Evolutionary conservation across 306 rosid genomes (phyloP).

Genomic region (Vicia faba): DNA sequence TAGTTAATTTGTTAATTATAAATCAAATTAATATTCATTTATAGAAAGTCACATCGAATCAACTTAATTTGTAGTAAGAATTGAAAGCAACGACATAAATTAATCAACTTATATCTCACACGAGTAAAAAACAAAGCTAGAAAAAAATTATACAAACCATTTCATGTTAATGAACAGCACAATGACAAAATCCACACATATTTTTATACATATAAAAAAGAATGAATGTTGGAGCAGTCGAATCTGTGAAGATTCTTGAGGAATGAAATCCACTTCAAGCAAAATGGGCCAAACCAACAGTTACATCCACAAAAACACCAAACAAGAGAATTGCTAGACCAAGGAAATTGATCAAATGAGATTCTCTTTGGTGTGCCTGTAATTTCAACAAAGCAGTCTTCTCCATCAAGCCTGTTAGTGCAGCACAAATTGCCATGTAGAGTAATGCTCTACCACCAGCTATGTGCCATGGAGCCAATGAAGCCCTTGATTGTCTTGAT

Average conservation of each 20-base stretch:
- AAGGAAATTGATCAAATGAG: constrained; percentile 59
- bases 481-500: constrained; percentile 3
- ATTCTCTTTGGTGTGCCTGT: constrained; percentile 34
- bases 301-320: constrained; percentile 71
- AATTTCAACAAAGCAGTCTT: constrained; percentile 32
- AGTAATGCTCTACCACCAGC: constrained; percentile 66
- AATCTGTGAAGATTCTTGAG: constrained; percentile 2
- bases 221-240: constrained; percentile 14
- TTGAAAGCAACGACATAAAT: constrained; percentile 10
- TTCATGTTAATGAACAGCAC: not conserved
- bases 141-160: constrained; percentile 26
- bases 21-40: too few relatives aligned
- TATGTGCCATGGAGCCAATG: constrained; percentile 60
- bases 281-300: constrained; percentile 45
- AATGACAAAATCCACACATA: constrained; percentile 23
- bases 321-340: constrained; percentile 72
- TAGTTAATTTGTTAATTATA: too few relatives aligned
- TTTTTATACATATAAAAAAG: not conserved
- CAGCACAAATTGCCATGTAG: constrained; percentile 71
- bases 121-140: constrained; percentile 12
- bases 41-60: too few relatives aligned
- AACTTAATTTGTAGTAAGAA: too few relatives aligned
- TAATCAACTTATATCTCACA: constrained; percentile 21
- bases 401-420: constrained; percentile 73
- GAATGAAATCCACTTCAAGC: not conserved